Evolutionary conservation across 1,284 basidiomycete genomes (phyloP).

Genomic region (Tausonia pullulans): DNA sequence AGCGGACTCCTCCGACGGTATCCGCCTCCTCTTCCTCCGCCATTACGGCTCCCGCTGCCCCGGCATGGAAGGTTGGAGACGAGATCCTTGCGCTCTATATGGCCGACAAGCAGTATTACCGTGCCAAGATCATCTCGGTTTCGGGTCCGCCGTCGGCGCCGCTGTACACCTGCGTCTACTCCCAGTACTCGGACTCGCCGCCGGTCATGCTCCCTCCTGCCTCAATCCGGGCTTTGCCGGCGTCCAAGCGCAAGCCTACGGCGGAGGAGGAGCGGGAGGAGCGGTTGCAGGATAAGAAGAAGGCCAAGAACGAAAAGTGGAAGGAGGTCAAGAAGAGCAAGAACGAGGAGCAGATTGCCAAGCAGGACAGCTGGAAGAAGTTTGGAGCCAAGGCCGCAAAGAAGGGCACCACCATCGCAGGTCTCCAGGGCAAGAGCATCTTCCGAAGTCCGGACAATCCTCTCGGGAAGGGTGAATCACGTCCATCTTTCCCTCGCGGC

Average conservation of each 20-base stretch:
- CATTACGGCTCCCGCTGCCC: slow-evolving; percentile 15
- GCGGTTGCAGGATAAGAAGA: slow-evolving; percentile 72
- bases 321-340: slow-evolving; percentile 72
- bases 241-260: slow-evolving; percentile 60
- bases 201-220: slow-evolving; percentile 75
- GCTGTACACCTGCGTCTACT: slow-evolving; percentile 87
- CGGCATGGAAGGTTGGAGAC: slow-evolving; percentile 55
- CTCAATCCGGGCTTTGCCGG: slow-evolving; percentile 59
- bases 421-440: slow-evolving; percentile 77
- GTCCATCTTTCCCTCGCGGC: slow-evolving; percentile 5
- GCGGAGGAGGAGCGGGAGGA: slow-evolving; percentile 61
- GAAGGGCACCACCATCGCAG: slow-evolving; percentile 84
- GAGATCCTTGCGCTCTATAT: slow-evolving; percentile 81
- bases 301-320: slow-evolving; percentile 95
- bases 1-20: background rate
- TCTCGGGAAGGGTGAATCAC: slow-evolving; percentile 55
- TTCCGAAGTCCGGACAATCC: slow-evolving; percentile 96
- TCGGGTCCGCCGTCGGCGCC: slow-evolving; percentile 69
- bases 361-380: slow-evolving; percentile 91
- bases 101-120: slow-evolving; percentile 79
- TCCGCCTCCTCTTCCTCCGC: slow-evolving; percentile 6
- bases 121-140: slow-evolving; percentile 77
- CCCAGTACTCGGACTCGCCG: slow-evolving; percentile 65
- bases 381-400: slow-evolving; percentile 94
- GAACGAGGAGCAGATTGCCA: slow-evolving; percentile 75